Evolutionary conservation across 2,329 filamentous ascomycete genomes (phyloP).

Genomic region (Dryadomyces quercus-mongolicae): DNA sequence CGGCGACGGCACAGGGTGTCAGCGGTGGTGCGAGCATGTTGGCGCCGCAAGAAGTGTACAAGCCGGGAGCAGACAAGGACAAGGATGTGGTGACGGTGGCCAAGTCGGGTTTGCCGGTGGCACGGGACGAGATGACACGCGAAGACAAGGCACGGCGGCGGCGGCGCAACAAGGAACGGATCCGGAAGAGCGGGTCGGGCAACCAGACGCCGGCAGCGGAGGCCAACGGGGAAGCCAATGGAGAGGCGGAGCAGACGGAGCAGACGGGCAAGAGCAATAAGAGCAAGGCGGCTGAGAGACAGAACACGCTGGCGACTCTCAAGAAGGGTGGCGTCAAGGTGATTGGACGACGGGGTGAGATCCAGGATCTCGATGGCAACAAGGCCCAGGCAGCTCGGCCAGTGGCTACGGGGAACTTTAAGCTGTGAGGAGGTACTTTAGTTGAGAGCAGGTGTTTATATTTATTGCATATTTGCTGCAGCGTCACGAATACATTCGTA

Average conservation of each 20-base stretch:
- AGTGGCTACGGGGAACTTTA: slow-evolving; percentile 46
- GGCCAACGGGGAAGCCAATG: slow-evolving; percentile 36
- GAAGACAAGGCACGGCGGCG: slow-evolving; percentile 72
- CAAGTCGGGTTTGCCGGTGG: slow-evolving; percentile 66
- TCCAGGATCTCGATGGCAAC: slow-evolving; percentile 74
- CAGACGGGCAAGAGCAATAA: not conserved
- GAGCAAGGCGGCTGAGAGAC: slow-evolving; percentile 20
- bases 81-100: slow-evolving; percentile 47
- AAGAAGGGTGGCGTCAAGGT: slow-evolving; percentile 73
- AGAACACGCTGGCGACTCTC: slow-evolving; percentile 31
- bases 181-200: slow-evolving; percentile 52
- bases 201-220: slow-evolving; percentile 24
- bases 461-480: not conserved
- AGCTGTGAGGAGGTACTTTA: slow-evolving; percentile 34
- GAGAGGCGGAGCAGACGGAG: not conserved
- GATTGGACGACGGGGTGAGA: slow-evolving; percentile 79
- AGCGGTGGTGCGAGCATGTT: slow-evolving; percentile 59
- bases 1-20: slow-evolving; percentile 66
- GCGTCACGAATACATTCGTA: not conserved
- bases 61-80: slow-evolving; percentile 32
- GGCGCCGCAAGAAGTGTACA: slow-evolving; percentile 90
- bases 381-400: slow-evolving; percentile 45
- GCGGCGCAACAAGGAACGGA: slow-evolving; percentile 75
- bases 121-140: slow-evolving; percentile 73
- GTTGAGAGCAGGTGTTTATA: no score